Percentiles rank a stretch among this genome's conserved stretches.
phyloP scores from a whole-genome alignment of 495 filamentous ascomycete genomes.

The Chaetomidium leptoderma region DNA sequence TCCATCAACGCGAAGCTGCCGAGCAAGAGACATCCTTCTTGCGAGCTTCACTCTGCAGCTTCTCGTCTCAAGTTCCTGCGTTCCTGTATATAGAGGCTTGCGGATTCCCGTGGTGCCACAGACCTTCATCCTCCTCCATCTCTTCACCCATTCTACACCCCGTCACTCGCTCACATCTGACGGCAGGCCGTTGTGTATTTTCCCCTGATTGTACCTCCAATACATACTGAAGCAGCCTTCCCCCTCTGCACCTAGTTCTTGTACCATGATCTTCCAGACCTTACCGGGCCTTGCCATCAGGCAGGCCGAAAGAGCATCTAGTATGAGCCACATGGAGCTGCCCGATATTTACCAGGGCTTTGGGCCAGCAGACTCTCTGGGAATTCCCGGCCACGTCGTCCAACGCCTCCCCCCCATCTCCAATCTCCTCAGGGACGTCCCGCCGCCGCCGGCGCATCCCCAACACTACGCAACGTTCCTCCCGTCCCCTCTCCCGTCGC shows the following conservation, averaged over 20 bases:
- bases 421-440: conserved; percentile 13
- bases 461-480: background rate
- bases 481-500: background rate
- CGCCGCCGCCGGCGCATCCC: background rate
- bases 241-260: background rate
- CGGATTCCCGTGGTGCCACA: background rate
- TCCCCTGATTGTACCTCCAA: background rate
- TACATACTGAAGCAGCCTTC: background rate
- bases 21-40: background rate
- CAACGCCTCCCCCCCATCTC: conserved; percentile 21
- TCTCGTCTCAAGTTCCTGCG: background rate
- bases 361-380: background rate
- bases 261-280: background rate
- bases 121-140: background rate
- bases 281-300: conserved; percentile 1
- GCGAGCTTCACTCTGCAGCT: background rate
- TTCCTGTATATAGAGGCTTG: conserved; percentile 14
- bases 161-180: background rate
- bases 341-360: background rate
- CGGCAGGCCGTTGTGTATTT: background rate
- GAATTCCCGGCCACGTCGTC: background rate
- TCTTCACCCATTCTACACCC: background rate
- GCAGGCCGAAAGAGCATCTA: background rate
- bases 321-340: conserved; percentile 1
- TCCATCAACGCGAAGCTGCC: conserved; percentile 10